Evolutionary conservation across 768 basidiomycete genomes (phyloP).

Genomic region (Auriscalpium orientale): DNA sequence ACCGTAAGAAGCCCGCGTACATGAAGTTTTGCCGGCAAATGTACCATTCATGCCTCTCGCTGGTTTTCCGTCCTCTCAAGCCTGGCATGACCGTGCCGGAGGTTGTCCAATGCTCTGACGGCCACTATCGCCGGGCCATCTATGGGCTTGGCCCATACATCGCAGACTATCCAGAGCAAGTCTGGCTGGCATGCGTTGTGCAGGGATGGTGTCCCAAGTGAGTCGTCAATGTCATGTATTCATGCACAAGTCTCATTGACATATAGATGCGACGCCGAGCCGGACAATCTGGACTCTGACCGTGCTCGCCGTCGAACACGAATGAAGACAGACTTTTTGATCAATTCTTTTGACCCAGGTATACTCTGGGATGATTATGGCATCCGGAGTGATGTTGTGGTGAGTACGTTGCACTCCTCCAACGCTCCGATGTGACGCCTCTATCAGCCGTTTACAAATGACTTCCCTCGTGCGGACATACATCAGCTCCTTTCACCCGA

Average conservation of each 20-base stretch:
- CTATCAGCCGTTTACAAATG: constrained; percentile 2
- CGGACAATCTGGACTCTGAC: background rate
- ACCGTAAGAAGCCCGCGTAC: background rate
- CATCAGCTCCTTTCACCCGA: constrained; percentile 3
- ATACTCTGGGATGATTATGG: constrained; percentile 1
- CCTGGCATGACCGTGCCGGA: background rate
- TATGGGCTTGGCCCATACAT: constrained; percentile 7
- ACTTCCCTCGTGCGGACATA: background rate
- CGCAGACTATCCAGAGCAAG: constrained; percentile 10
- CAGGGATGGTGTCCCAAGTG: constrained; percentile 8
- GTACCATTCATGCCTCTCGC: background rate
- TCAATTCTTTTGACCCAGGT: background rate
- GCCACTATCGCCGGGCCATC: constrained; percentile 2
- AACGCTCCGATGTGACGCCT: background rate
- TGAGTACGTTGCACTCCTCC: background rate
- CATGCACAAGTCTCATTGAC: background rate
- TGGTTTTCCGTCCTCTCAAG: background rate
- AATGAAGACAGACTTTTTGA: background rate
- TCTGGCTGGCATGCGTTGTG: background rate
- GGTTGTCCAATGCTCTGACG: constrained; percentile 1
- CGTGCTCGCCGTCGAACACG: background rate
- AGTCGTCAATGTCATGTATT: background rate
- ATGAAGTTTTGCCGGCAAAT: background rate
- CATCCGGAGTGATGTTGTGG: background rate
- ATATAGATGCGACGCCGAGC: background rate